phyloP scores from a whole-genome alignment of 2,329 filamentous ascomycete genomes.

The Allantophomopsis cytisporea region DNA sequence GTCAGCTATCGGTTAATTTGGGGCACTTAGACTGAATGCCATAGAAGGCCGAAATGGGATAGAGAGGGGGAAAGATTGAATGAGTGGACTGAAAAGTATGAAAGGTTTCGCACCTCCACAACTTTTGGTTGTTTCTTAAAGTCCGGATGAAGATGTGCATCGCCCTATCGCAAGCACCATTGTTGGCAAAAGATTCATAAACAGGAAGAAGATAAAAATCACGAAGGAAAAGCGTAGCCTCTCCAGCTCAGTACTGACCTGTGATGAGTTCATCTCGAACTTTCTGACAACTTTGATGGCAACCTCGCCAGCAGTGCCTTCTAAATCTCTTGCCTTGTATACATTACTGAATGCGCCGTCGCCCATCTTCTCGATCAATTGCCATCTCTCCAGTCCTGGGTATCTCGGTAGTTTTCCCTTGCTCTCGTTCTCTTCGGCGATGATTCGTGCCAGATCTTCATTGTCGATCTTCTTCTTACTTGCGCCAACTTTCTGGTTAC shows the following conservation, averaged over 20 bases:
- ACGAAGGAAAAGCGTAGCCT: constrained; percentile 14
- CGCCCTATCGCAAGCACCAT: constrained; percentile 51
- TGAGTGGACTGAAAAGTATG: constrained; percentile 2
- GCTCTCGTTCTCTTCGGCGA: constrained; percentile 82
- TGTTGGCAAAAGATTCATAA: constrained; percentile 37
- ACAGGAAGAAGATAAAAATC: constrained; percentile 15
- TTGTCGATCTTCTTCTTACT: constrained; percentile 39
- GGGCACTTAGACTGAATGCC: too few relatives aligned
- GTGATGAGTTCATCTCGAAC: constrained; percentile 96
- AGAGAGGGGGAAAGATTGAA: too few relatives aligned
- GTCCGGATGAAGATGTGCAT: constrained; percentile 87
- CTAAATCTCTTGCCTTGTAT: constrained; percentile 70
- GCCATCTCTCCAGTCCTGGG: constrained; percentile 75
- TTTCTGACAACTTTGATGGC: constrained; percentile 99
- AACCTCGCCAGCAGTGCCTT: constrained; percentile 62
- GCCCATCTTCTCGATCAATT: constrained; percentile 90
- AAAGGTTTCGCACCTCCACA: constrained; percentile 67
- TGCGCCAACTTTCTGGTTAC: constrained; percentile 25
- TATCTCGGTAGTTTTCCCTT: constrained; percentile 78
- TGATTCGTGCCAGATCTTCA: constrained; percentile 66
- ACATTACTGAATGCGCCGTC: constrained; percentile 99
- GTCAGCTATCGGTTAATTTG: too few relatives aligned
- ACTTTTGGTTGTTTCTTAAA: constrained; percentile 91
- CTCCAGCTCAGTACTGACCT: constrained; percentile 56
- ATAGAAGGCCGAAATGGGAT: too few relatives aligned